A percentile compares a stretch with the other conserved stretches of the same genome.
These are phyloP conservation scores for Metschnikowia lachancei DNA, from an alignment of 805 yeast genomes.

Conservation along the genomic window DNA sequence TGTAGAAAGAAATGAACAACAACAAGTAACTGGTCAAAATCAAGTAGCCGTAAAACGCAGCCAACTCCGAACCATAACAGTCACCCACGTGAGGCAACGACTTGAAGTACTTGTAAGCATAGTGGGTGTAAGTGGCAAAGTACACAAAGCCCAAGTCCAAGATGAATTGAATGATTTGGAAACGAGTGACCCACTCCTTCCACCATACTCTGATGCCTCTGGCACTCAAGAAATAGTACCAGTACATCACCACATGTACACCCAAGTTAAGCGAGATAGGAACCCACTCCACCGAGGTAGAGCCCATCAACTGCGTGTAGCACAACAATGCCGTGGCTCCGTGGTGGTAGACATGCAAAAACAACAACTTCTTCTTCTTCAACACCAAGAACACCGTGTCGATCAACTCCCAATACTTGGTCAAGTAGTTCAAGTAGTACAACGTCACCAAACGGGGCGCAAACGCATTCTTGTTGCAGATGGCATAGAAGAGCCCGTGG, in stretches of 20 bases:
- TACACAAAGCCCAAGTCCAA: slow-evolving; percentile 88
- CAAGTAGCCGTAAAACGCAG: slow-evolving; percentile 88
- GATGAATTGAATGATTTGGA: slow-evolving; percentile 91
- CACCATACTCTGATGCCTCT: slow-evolving; percentile 97
- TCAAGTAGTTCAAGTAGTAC: slow-evolving; percentile 87
- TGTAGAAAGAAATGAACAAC: slow-evolving; percentile 89
- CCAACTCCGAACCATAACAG: slow-evolving; percentile 89
- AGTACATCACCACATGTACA: slow-evolving; percentile 96
- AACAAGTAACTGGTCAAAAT: slow-evolving; percentile 86
- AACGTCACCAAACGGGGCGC: slow-evolving; percentile 77
- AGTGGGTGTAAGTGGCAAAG: slow-evolving; percentile 90
- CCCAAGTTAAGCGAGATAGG: slow-evolving; percentile 84
- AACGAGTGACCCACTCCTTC: slow-evolving; percentile 98
- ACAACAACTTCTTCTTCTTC: slow-evolving; percentile 87
- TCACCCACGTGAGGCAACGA: slow-evolving; percentile 69
- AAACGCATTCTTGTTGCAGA: slow-evolving; percentile 78
- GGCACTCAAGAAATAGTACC: slow-evolving; percentile 91
- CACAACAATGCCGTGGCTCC: slow-evolving; percentile 97
- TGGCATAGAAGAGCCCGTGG: slow-evolving; percentile 80
- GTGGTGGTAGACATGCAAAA: slow-evolving; percentile 94
- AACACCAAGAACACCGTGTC: slow-evolving; percentile 91
- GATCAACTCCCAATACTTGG: slow-evolving; percentile 82
- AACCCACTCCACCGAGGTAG: slow-evolving; percentile 92
- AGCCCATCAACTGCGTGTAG: slow-evolving; percentile 87
- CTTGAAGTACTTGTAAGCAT: slow-evolving; percentile 64